Base-by-base conservation (phyloP, 768 basidiomycete genomes). In the Daedaleopsis sinensis region DNA sequence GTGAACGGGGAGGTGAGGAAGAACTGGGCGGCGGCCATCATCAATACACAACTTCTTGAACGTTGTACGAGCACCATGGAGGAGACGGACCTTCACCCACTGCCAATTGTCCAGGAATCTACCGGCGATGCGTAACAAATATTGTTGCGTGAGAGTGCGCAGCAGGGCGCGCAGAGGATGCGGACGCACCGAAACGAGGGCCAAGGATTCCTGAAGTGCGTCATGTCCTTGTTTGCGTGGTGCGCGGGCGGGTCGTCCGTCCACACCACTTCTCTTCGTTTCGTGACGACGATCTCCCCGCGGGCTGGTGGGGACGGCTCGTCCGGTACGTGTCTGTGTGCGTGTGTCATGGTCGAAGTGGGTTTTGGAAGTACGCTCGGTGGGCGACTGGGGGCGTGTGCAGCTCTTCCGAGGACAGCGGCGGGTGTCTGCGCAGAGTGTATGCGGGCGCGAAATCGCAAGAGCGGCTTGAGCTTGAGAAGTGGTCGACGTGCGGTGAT, bases 141-240 rank as follows among this genome's bases (percentile, higher is more conserved):
- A 32, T 32, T 3, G 3, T 3, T 32, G 27, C 27, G 24, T 16
- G 21, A 43, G 11, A 13, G 27, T 38, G 8, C 35, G 6, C 15
- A 6, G 48, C 32, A 10, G 19, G n/a, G 19, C 27, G 7, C 9
- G 43, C 12, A 24, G 39, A 23, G 11, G 43, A n/a, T 23, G 3
- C 1, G 27, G 19, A 13, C 64, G 19, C 39, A 68, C 67, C 65
- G 60, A 55, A 64, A 69, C 5, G 68, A 69, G 5, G 68, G 62
- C 68, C 68, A 67, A 0, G 68, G 68, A 42, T 69, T 69, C 12
- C 7, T 16, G 39, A 69, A 69, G 18, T 48, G 60, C 23, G 64
- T 67, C 46, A 42, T 3, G 6, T 21, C 44, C 32, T 62, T 52
- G 55, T 69, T 53, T 0, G 32, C 38, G 53, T 66, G 66, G 35